Conservation (phyloP, 176 grass and related monocot genomes). For the Raddia guianensis region DNA sequence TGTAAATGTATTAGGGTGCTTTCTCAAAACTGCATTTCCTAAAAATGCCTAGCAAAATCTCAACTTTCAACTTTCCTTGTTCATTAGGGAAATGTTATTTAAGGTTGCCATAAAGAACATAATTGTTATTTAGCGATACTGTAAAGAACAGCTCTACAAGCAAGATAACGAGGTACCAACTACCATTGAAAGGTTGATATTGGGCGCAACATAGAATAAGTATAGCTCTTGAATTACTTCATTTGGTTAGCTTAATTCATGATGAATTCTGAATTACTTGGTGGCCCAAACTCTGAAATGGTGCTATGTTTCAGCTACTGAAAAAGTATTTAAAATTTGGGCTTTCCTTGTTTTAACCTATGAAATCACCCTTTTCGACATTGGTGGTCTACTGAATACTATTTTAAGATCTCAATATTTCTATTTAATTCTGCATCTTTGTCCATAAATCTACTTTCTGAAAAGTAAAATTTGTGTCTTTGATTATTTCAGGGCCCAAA, state of each 20-base stretch:
- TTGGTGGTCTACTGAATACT: background rate
- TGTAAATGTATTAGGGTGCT: background rate
- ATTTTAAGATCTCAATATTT: background rate
- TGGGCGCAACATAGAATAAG: background rate
- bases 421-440: background rate
- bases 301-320: background rate
- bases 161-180: background rate
- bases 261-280: background rate
- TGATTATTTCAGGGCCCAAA: constrained; percentile 68
- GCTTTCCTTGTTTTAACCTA: background rate
- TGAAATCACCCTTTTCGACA: background rate
- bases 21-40: background rate
- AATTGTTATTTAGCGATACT: background rate
- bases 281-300: background rate
- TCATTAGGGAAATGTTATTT: background rate
- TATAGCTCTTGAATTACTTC: background rate
- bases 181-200: background rate
- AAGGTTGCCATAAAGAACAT: background rate
- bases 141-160: background rate
- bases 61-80: background rate
- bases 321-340: background rate
- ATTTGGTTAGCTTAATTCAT: background rate
- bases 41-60: background rate
- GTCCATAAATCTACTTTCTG: background rate
- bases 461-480: background rate